Percentiles rank a stretch among this genome's conserved stretches.
Evolutionary conservation across 2,329 filamentous ascomycete species (phyloP).

Genomic region (Ustulina deusta): DNA sequence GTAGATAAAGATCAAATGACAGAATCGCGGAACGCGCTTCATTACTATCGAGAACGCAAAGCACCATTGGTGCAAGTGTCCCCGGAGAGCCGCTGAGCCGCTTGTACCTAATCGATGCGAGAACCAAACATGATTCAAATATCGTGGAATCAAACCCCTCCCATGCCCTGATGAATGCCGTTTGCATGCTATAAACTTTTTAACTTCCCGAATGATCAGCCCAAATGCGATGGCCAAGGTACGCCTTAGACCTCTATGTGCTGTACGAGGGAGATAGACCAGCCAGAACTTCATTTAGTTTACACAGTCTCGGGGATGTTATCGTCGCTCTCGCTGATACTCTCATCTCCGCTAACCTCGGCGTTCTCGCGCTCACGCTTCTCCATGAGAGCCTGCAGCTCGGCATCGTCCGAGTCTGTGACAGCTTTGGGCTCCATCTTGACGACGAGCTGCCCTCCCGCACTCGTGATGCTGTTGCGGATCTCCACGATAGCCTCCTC

Average conservation of each 20-base stretch:
- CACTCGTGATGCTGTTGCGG: conserved; percentile 79
- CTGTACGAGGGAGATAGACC: conserved; percentile 33
- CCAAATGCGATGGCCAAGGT: conserved; percentile 18
- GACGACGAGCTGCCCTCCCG: conserved; percentile 84
- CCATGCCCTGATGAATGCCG: conserved; percentile 26
- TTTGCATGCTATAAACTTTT: conserved; percentile 44
- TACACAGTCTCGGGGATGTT: conserved; percentile 72
- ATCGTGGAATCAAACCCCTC: conserved; percentile 26
- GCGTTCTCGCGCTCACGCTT: conserved; percentile 98
- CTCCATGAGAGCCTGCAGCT: conserved; percentile 98
- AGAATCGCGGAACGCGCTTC: conserved; percentile 11
- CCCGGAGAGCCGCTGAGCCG: conserved; percentile 14
- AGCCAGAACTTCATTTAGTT: conserved; percentile 33
- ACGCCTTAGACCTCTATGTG: conserved; percentile 37
- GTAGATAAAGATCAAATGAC: background rate
- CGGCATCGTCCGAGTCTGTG: conserved; percentile 97
- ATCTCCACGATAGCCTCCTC: conserved; percentile 93
- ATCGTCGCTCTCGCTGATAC: conserved; percentile 94
- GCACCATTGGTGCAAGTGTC: conserved; percentile 15
- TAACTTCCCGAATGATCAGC: conserved; percentile 36
- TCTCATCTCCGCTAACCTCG: conserved; percentile 97
- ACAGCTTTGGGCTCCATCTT: conserved; percentile 99
- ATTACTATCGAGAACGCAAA: conserved; percentile 34
- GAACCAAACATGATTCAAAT: conserved; percentile 28
- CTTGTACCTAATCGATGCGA: conserved; percentile 12